Conservation (phyloP, 2,329 filamentous ascomycete species). For the Thelonectria olida region DNA sequence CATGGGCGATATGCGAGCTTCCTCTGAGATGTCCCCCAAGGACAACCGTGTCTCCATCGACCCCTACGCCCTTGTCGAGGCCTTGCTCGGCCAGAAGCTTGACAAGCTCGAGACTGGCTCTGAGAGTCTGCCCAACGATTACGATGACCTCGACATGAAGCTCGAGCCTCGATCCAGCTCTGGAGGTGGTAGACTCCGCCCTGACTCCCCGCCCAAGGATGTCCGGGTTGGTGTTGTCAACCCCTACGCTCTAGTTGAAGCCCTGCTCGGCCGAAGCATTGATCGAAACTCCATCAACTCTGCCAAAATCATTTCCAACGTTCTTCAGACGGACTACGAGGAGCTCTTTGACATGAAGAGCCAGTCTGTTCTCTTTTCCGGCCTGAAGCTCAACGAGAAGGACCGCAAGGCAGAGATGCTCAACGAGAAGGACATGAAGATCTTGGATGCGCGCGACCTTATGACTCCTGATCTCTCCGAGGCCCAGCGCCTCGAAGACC, state of each 20-base stretch:
- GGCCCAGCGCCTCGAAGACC: constrained; percentile 49
- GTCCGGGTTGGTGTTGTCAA: constrained; percentile 52
- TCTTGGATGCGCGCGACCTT: constrained; percentile 53
- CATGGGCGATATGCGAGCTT: constrained; percentile 29
- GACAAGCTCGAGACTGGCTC: constrained; percentile 35
- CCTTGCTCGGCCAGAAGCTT: constrained; percentile 48
- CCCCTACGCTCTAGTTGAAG: constrained; percentile 55
- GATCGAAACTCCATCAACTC: constrained; percentile 47
- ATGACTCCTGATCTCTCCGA: constrained; percentile 54
- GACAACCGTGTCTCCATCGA: constrained; percentile 40
- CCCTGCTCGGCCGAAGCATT: constrained; percentile 52
- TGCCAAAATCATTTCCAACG: constrained; percentile 49
- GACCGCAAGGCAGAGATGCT: constrained; percentile 49
- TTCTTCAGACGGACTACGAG: constrained; percentile 57
- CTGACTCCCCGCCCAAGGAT: constrained; percentile 50
- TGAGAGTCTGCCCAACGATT: constrained; percentile 43
- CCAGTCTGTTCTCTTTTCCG: constrained; percentile 53
- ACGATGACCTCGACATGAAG: constrained; percentile 46
- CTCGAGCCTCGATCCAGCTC: constrained; percentile 18
- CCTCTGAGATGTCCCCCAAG: constrained; percentile 15
- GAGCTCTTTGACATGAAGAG: constrained; percentile 58
- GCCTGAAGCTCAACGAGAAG: constrained; percentile 51
- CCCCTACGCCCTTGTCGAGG: constrained; percentile 50
- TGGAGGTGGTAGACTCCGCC: constrained; percentile 26
- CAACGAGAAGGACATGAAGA: constrained; percentile 50